Evolutionary conservation across 148 eudicot genomes (phyloP).

Genomic region (Nyssa sinensis): DNA sequence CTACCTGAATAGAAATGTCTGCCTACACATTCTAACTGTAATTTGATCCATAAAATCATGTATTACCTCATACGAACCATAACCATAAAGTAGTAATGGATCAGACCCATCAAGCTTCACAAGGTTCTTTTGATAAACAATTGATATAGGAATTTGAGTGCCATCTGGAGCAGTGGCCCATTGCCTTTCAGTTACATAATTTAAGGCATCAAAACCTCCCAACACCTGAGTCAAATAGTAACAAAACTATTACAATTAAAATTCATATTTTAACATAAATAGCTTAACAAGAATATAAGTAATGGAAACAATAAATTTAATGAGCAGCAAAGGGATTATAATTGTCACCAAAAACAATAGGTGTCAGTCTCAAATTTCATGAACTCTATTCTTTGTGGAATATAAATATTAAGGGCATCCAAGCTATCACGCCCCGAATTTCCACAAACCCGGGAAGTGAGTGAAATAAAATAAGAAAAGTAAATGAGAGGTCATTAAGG

Average conservation of each 20-base stretch:
- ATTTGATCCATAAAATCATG: constrained; percentile 7
- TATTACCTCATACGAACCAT: constrained; percentile 92
- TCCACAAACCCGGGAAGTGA: too few relatives aligned
- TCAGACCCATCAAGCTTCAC: constrained; percentile 94
- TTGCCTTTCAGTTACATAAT: constrained; percentile 73
- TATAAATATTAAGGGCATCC: neutral
- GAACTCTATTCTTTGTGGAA: neutral
- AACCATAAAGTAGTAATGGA: constrained; percentile 77
- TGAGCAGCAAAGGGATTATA: neutral
- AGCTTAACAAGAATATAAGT: neutral
- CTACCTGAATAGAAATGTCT: neutral
- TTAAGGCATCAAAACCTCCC: constrained; percentile 80
- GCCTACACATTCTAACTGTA: neutral
- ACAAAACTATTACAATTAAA: neutral
- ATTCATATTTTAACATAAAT: neutral
- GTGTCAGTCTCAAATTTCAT: neutral
- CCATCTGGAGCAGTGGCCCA: constrained; percentile 90
- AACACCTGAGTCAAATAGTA: constrained; percentile 53
- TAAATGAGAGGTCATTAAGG: too few relatives aligned
- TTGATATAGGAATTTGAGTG: constrained; percentile 71
- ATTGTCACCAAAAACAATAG: neutral
- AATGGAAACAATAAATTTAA: neutral
- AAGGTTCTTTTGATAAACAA: constrained; percentile 68
- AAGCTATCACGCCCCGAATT: too few relatives aligned
- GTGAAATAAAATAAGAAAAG: too few relatives aligned